Conservation (phyloP, 2,329 filamentous ascomycete species). For the Aspergillus pseudotamarii region DNA sequence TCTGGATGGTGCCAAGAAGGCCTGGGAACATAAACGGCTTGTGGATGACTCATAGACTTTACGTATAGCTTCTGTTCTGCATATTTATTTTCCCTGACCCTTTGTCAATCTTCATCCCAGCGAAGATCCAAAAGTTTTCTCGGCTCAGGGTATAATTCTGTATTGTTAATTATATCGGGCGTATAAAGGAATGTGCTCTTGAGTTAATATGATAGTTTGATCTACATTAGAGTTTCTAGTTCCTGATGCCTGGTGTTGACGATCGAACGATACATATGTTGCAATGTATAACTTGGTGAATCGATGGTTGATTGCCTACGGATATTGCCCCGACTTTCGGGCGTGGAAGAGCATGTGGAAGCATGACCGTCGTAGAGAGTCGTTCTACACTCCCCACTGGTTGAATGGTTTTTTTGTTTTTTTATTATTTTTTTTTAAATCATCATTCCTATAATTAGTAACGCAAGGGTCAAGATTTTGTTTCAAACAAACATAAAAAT, state of each 20-base stretch:
- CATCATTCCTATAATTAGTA: background rate
- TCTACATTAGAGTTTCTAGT: background rate
- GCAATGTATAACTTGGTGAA: background rate
- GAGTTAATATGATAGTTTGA: background rate
- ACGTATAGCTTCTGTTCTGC: constrained; percentile 12
- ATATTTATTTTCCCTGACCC: constrained; percentile 1
- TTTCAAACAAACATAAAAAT: background rate
- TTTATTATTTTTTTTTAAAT: too few species aligned
- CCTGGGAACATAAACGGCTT: constrained; percentile 51
- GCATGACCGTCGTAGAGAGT: background rate
- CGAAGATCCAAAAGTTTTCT: constrained; percentile 10
- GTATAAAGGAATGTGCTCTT: constrained; percentile 2
- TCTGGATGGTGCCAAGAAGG: constrained; percentile 56
- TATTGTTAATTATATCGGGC: constrained; percentile 6
- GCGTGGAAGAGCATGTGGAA: background rate
- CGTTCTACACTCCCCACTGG: background rate
- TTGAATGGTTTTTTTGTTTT: too few species aligned
- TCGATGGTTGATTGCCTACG: too few species aligned
- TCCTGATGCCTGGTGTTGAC: background rate
- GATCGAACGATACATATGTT: background rate
- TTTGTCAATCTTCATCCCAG: background rate
- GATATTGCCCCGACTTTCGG: background rate
- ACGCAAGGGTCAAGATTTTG: background rate
- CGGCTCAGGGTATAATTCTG: background rate
- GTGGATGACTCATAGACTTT: constrained; percentile 44